Evolutionary conservation across 805 yeast species (phyloP), one percentile per base, ranked within the genome.

Genomic region (Metschnikowia noctiluminum): DNA sequence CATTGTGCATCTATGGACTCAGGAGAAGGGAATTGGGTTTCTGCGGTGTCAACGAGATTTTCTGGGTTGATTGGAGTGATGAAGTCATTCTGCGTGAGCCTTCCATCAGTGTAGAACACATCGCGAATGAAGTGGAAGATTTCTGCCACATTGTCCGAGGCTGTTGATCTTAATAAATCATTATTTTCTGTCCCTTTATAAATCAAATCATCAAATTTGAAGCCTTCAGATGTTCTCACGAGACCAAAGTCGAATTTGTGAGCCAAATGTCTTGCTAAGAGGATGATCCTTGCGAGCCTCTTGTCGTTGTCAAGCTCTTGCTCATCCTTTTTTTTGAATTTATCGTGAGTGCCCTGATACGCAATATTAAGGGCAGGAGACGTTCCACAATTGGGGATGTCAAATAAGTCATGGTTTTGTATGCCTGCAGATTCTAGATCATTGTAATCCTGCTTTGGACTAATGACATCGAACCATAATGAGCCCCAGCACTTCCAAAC

Each of bases 401-500:
- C 91, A 60, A 84, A 79, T 48, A 82, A 70, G 53, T 77, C 75
- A 30, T 58, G 51, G 49, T 77, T 79, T 40, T 65, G 63, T n/a
- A 84, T 77, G 9, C 90, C 89, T 3, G 84, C 79, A 21, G 75
- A 74, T 41, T 66, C 72, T 34, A 72, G 66, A 41, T 71, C 77
- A 37, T 66, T 66, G 54, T 76, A 78, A 54, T 82, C 87, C 5
- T 69, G 71, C 59, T 85, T 86, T 39, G 73, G 62, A 13, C 70
- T 60, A 36, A 87, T 70, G 27, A 70, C 68, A 63, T 87, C 91
- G 65, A 80, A 87, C 92, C 94, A 87, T 38, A 87, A 62, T 0
- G 89, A 79, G 2, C 95, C 95, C 89, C 92, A 86, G 59, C 90
- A 82, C 61, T 83, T 84, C 91, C 91, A 87, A 16, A 83, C 85